phyloP scores from a whole-genome alignment of 305 asterid species.

The Stenogyne calaminthoides region DNA sequence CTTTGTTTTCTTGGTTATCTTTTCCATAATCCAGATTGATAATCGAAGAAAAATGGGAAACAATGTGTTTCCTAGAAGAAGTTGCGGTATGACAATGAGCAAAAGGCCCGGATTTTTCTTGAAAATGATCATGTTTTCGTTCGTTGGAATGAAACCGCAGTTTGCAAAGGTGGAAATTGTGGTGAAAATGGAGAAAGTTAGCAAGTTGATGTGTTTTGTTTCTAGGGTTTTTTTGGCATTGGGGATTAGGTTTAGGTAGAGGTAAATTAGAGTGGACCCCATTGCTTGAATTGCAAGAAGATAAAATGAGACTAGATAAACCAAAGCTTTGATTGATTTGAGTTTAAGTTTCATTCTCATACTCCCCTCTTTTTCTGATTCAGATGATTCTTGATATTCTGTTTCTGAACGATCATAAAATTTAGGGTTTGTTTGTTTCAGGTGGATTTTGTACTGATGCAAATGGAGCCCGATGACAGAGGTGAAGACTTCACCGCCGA shows the following conservation, averaged over 20 bases:
- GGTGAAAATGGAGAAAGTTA: conserved; percentile 46
- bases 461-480: conserved; percentile 49
- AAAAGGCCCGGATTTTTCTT: conserved; percentile 49
- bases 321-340: conserved; percentile 32
- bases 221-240: conserved; percentile 39
- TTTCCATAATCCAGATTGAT: conserved; percentile 33
- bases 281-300: conserved; percentile 32
- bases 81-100: conserved; percentile 50
- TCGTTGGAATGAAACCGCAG: conserved; percentile 62
- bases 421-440: neutral
- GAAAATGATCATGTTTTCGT: conserved; percentile 62
- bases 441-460: neutral
- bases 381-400: neutral
- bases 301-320: conserved; percentile 39
- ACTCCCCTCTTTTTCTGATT: neutral
- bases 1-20: conserved; percentile 31
- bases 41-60: conserved; percentile 41
- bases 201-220: conserved; percentile 35
- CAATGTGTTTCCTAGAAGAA: conserved; percentile 61
- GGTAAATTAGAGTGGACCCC: conserved; percentile 35
- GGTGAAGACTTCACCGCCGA: conserved; percentile 62
- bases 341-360: neutral
- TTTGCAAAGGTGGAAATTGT: conserved; percentile 44
- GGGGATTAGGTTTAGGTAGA: conserved; percentile 32
- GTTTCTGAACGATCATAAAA: no score